A percentile compares a stretch with the other conserved stretches of the same genome.
Conservation (phyloP, 805 yeast species). For the Yamadazyma akitaensis region DNA sequence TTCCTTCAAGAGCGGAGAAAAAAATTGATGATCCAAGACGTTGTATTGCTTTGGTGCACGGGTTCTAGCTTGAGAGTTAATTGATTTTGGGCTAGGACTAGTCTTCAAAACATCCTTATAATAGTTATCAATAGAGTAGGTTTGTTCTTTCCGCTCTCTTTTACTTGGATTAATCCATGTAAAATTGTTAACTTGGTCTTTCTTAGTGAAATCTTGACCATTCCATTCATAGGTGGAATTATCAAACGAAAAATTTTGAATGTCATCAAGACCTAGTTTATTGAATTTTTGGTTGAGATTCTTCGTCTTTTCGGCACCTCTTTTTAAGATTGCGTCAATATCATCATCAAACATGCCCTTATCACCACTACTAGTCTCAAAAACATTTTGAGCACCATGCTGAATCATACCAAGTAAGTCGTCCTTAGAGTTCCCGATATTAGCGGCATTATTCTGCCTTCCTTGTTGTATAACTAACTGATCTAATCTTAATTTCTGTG, state of each 20-base stretch:
- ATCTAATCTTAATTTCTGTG: slow-evolving; percentile 87
- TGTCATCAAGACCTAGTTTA: slow-evolving; percentile 84
- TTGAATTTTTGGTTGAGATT: slow-evolving; percentile 78
- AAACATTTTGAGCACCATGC: slow-evolving; percentile 89
- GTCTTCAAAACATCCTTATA: slow-evolving; percentile 65
- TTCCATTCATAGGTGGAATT: slow-evolving; percentile 96
- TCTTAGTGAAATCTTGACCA: slow-evolving; percentile 77
- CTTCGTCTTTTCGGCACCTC: slow-evolving; percentile 80
- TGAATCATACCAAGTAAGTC: slow-evolving; percentile 94
- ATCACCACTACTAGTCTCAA: slow-evolving; percentile 44
- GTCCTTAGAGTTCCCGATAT: slow-evolving; percentile 65
- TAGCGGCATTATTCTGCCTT: slow-evolving; percentile 32
- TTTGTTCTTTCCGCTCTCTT: slow-evolving; percentile 75
- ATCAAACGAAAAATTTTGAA: slow-evolving; percentile 87
- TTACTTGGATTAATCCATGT: slow-evolving; percentile 74
- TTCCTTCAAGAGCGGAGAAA: slow-evolving; percentile 49
- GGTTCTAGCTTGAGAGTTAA: slow-evolving; percentile 25
- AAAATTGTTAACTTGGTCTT: slow-evolving; percentile 35
- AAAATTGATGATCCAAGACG: slow-evolving; percentile 74
- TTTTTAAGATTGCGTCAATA: slow-evolving; percentile 75
- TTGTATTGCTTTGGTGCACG: slow-evolving; percentile 63
- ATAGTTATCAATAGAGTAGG: slow-evolving; percentile 72
- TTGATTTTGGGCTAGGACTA: slow-evolving; percentile 11
- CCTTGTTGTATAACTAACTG: slow-evolving; percentile 97
- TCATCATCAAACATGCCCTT: slow-evolving; percentile 51